Conservation (phyloP, 2,329 filamentous ascomycete genomes). For the Microdochium bolleyi region DNA sequence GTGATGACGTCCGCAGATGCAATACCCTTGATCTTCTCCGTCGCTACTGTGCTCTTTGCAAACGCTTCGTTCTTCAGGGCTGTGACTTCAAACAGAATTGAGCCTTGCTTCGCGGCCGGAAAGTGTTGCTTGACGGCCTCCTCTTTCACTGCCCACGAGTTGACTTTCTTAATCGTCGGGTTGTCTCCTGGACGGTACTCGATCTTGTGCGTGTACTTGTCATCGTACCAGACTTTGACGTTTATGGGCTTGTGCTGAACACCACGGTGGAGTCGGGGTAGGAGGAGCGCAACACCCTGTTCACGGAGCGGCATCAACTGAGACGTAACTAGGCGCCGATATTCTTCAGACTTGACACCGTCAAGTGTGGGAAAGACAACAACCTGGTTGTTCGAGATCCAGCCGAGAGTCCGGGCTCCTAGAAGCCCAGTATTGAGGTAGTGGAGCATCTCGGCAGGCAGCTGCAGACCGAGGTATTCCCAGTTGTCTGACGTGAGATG, state of each 20-base stretch:
- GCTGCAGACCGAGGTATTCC: conserved; percentile 80
- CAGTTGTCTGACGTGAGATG: conserved; percentile 76
- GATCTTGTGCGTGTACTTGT: conserved; percentile 58
- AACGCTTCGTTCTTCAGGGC: conserved; percentile 65
- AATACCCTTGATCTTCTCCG: conserved; percentile 51
- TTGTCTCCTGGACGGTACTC: conserved; percentile 47
- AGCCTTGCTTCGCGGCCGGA: conserved; percentile 33
- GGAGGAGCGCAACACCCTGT: conserved; percentile 68
- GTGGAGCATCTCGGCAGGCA: conserved; percentile 84
- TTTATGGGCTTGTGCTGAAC: conserved; percentile 73
- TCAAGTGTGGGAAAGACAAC: conserved; percentile 79
- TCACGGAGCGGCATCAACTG: conserved; percentile 69
- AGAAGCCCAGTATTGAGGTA: conserved; percentile 82
- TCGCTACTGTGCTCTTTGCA: conserved; percentile 57
- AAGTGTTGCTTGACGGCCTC: conserved; percentile 40
- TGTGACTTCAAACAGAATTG: conserved; percentile 52
- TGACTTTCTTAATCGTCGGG: conserved; percentile 36
- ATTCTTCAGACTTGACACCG: conserved; percentile 70
- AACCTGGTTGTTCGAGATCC: conserved; percentile 73
- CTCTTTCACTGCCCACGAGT: conserved; percentile 68
- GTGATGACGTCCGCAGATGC: conserved; percentile 58
- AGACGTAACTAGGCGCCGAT: conserved; percentile 68
- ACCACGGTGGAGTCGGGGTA: conserved; percentile 73
- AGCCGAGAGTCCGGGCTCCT: conserved; percentile 70
- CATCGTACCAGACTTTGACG: conserved; percentile 79